These are phyloP conservation scores for Tricholomella constricta DNA, from an alignment of 768 basidiomycete genomes.

Conservation along the genomic window DNA sequence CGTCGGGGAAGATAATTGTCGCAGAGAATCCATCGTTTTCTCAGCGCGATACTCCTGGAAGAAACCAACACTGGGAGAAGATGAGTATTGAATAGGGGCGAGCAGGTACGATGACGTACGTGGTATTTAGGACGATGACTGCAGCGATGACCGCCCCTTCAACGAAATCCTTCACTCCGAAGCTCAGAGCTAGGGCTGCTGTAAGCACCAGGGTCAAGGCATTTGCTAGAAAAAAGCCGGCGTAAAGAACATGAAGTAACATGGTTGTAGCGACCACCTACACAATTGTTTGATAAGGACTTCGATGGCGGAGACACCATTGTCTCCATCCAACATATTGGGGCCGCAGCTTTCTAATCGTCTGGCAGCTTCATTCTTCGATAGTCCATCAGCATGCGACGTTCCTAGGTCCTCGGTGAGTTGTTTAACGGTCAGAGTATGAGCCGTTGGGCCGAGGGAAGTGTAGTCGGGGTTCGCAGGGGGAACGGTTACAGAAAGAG, in stretches of 20 bases:
- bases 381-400: constrained; percentile 34
- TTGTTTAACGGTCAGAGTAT: constrained; percentile 30
- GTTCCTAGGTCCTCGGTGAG: constrained; percentile 34
- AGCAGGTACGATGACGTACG: constrained; percentile 21
- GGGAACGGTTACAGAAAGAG: constrained; percentile 33
- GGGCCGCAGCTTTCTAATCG: constrained; percentile 34
- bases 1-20: constrained; percentile 48
- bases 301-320: constrained; percentile 34
- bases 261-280: constrained; percentile 14
- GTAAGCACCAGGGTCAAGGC: constrained; percentile 39
- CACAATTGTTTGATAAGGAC: constrained; percentile 39
- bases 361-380: constrained; percentile 35
- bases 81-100: background rate
- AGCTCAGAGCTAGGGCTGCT: constrained; percentile 50
- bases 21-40: constrained; percentile 52
- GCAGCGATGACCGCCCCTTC: constrained; percentile 53
- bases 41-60: constrained; percentile 50
- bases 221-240: constrained; percentile 31
- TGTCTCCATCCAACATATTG: constrained; percentile 35
- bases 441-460: constrained; percentile 32
- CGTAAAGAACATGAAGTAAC: background rate
- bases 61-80: constrained; percentile 38
- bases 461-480: constrained; percentile 32
- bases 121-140: constrained; percentile 43
- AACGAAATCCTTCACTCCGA: constrained; percentile 56